phyloP scores from a whole-genome alignment of 2,329 filamentous ascomycete species.

The Neurospora sp. region DNA sequence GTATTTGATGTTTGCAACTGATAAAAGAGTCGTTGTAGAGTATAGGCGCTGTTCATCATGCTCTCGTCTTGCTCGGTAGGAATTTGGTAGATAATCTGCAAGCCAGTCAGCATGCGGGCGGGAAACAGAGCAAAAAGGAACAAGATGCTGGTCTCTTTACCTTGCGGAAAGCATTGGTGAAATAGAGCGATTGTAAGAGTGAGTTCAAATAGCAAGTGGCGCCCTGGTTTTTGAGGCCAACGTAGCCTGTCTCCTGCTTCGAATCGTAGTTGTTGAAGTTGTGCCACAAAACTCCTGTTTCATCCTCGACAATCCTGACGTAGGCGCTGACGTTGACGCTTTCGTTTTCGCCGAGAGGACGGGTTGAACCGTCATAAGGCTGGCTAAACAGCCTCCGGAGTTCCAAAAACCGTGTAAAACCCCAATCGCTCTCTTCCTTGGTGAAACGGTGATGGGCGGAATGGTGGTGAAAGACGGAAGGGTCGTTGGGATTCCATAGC shows the following conservation, averaged over 20 bases:
- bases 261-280: constrained; percentile 93
- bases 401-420: constrained; percentile 94
- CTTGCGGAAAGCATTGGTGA: constrained; percentile 89
- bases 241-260: constrained; percentile 97
- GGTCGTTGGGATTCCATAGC: constrained; percentile 87
- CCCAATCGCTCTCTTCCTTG: constrained; percentile 94
- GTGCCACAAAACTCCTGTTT: constrained; percentile 83
- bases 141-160: constrained; percentile 30
- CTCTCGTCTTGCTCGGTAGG: constrained; percentile 79
- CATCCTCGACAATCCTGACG: constrained; percentile 72
- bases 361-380: constrained; percentile 57
- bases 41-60: constrained; percentile 81
- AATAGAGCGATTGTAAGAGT: constrained; percentile 72
- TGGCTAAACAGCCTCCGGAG: constrained; percentile 73
- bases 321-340: constrained; percentile 73
- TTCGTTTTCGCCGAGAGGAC: constrained; percentile 70
- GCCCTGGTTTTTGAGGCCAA: constrained; percentile 92
- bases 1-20: constrained; percentile 77
- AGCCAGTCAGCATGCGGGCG: constrained; percentile 10
- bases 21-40: constrained; percentile 88
- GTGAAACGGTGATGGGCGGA: constrained; percentile 92
- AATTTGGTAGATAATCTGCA: constrained; percentile 87
- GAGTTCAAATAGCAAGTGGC: constrained; percentile 87
- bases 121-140: not conserved
- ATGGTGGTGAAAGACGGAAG: constrained; percentile 72